phyloP scores from a whole-genome alignment of 140 eudicot genomes.

The Bidens hawaiensis region DNA sequence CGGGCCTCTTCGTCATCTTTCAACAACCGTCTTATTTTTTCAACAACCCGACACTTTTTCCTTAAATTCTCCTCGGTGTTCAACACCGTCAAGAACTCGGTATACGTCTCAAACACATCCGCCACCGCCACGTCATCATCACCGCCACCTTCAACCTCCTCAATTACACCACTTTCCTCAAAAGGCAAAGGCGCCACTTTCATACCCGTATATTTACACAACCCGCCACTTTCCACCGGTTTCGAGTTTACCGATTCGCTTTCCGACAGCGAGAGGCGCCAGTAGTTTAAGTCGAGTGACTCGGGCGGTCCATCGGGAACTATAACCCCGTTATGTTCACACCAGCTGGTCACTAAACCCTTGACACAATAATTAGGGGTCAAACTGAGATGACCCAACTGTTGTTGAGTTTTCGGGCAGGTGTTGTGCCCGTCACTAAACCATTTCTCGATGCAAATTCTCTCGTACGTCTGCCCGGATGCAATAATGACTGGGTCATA shows the following conservation, averaged over 20 bases:
- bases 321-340: constrained; percentile 81
- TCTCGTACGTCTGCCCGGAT: constrained; percentile 95
- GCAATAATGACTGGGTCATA: constrained; percentile 91
- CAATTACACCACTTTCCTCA: constrained; percentile 37
- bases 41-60: constrained; percentile 67
- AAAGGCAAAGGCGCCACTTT: constrained; percentile 54
- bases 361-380: constrained; percentile 97
- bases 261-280: constrained; percentile 78
- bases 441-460: constrained; percentile 96
- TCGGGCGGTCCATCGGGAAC: constrained; percentile 93
- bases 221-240: constrained; percentile 44
- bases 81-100: constrained; percentile 51
- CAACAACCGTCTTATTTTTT: constrained; percentile 69
- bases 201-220: constrained; percentile 42
- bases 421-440: constrained; percentile 92
- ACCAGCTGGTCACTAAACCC: constrained; percentile 93
- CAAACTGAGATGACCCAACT: constrained; percentile 73
- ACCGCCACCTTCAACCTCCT: constrained; percentile 66
- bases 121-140: constrained; percentile 44
- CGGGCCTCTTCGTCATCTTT: constrained; percentile 97
- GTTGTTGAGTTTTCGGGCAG: constrained; percentile 93
- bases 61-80: constrained; percentile 39
- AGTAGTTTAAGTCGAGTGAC: constrained; percentile 86
- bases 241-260: constrained; percentile 64
- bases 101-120: constrained; percentile 41